Percentiles rank a stretch among this genome's conserved stretches.
These are phyloP conservation scores for Phytopythium sindhum DNA, from an alignment of 352 stramenopile genomes.

Conservation along the genomic window DNA sequence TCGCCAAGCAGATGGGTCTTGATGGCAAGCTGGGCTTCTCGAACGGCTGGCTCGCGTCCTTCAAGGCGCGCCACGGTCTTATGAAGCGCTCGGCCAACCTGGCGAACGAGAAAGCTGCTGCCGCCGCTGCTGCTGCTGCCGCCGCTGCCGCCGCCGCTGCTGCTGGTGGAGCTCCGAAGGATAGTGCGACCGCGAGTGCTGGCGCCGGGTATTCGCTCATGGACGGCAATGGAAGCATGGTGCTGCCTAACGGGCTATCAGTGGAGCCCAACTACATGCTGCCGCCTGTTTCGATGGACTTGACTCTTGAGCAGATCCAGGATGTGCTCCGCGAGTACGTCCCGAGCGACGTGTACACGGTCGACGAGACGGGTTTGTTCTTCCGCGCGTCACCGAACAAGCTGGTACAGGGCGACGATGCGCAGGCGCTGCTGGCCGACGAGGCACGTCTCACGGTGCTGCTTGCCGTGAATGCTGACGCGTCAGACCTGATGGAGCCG, in stretches of 20 bases:
- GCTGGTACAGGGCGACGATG: conserved; percentile 78
- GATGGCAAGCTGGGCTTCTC: conserved; percentile 83
- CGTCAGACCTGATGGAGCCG: conserved; percentile 77
- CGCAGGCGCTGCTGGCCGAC: conserved; percentile 67
- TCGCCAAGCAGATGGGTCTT: conserved; percentile 81
- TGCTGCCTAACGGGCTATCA: conserved; percentile 37
- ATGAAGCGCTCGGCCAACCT: conserved; percentile 58
- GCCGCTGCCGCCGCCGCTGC: neutral
- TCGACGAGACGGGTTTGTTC: conserved; percentile 85
- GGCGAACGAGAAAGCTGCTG: conserved; percentile 28
- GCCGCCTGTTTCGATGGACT: conserved; percentile 73
- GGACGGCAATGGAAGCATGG: conserved; percentile 47
- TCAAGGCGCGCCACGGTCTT: conserved; percentile 81
- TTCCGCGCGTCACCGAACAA: conserved; percentile 84
- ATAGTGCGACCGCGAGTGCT: conserved; percentile 5
- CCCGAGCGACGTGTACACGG: conserved; percentile 81
- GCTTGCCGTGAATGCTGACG: conserved; percentile 70
- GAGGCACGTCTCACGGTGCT: conserved; percentile 74
- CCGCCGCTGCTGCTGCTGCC: neutral
- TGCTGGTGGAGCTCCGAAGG: conserved; percentile 11
- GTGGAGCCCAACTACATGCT: conserved; percentile 77
- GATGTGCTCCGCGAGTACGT: conserved; percentile 80
- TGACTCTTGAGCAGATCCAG: conserved; percentile 84
- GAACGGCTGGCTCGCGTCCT: conserved; percentile 83
- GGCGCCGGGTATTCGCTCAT: conserved; percentile 29